Base-by-base conservation (phyloP, 2,329 filamentous ascomycete species). In the Ophiocordyceps camponoti-rufipedis region DNA sequence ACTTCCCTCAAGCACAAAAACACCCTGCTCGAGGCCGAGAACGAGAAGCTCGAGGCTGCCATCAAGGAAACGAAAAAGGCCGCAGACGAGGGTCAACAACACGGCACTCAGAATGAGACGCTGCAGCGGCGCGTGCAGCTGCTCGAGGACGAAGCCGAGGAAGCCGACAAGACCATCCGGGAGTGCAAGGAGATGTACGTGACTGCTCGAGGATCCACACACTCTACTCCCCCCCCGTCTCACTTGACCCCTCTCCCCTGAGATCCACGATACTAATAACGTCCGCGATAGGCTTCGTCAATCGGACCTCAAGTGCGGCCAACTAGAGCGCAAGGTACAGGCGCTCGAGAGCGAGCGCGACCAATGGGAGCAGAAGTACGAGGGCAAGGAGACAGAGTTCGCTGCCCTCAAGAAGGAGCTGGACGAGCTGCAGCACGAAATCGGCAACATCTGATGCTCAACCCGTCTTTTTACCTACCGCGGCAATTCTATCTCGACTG, bases 241-340 rank as follows among this genome's bases (percentile, higher is more conserved):
- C 23, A 23, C 5, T 5, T 23, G 23, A 23, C 23, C 23, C 23
- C 23, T 23, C 23, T 23, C 5, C 23, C 23, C 23, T 31, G 12
- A 31, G 35, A 28, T 11, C 33, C 7, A 9, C 32, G 33, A 45
- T 42, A 42, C 51, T 54, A 49, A 55, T 48, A 47, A 44, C 45
- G 29, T 16, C 41, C 50, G 41, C 47, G 47, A 53, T 56, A 98
- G 91, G 72, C 85, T 96, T 62, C 88, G 91, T 65, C 88, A 94
- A 72, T 95, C 91, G 70, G 91, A 98, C 65, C 87, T 96, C 70
- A 96, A 96, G 76, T 88, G 89, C 60, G 91, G 89, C 58, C 89
- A 98, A 73, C 96, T 89, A 69, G 91, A 98, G 74, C 91, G 91
- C 70, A 96, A 96, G 75, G 91, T 96, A 56, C 86, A 95, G 68